Percentiles rank a stretch among this genome's conserved stretches.
Conservation (phyloP, 306 rosid species). For the Carpinus viminea region DNA sequence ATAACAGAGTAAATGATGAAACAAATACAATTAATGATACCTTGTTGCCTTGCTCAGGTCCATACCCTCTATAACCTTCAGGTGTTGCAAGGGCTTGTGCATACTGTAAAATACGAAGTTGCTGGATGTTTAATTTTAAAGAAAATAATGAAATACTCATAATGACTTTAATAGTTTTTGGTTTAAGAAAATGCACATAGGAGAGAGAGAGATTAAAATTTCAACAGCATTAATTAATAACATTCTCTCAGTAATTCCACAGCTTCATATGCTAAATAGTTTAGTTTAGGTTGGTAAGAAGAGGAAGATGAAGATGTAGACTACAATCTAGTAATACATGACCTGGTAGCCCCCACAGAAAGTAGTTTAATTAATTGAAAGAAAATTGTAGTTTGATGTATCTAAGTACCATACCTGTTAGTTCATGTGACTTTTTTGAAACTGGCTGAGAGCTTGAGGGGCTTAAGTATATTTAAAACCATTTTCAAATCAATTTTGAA, state of each 20-base stretch:
- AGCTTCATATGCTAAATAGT: background rate
- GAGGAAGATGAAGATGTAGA: no score
- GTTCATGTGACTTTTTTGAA: no score
- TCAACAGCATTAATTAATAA: background rate
- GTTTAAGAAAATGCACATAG: background rate
- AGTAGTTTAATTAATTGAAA: no score
- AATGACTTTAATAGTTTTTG: background rate
- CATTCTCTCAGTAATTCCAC: background rate
- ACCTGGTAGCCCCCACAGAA: no score
- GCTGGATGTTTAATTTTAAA: slow-evolving; percentile 8
- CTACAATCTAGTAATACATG: no score
- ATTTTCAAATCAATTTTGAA: no score
- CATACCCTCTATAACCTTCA: slow-evolving; percentile 68
- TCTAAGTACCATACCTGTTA: no score
- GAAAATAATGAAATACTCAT: slow-evolving; percentile 10
- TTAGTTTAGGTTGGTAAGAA: background rate
- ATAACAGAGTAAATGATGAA: background rate
- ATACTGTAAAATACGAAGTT: slow-evolving; percentile 46
- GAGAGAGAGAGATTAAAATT: background rate
- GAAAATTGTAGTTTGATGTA: no score
- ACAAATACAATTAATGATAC: slow-evolving; percentile 35
- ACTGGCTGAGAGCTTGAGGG: no score
- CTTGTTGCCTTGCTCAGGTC: slow-evolving; percentile 82
- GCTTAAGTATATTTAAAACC: no score
- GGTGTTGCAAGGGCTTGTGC: slow-evolving; percentile 64